phyloP scores from a whole-genome alignment of 352 stramenopile species.

The Pythium grandisporangium region DNA sequence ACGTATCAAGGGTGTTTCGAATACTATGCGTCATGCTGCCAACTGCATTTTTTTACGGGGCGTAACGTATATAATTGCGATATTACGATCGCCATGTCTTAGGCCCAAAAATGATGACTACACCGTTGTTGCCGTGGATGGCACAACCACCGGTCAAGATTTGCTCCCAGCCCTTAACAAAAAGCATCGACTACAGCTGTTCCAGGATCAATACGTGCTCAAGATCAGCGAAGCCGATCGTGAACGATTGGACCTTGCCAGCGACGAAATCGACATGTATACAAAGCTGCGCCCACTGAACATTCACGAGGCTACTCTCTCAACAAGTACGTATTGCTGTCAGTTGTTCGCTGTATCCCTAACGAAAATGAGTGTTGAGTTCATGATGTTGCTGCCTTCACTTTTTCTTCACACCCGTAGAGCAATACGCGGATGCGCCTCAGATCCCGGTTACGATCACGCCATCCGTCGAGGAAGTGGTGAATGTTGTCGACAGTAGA shows the following conservation, averaged over 20 bases:
- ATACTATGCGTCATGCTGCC: not conserved
- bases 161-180: conserved; percentile 82
- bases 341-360: not conserved
- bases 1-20: conserved; percentile 1
- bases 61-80: too few relatives aligned
- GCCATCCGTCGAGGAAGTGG: conserved; percentile 52
- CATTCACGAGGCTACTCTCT: conserved; percentile 80
- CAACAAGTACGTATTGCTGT: conserved; percentile 67
- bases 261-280: conserved; percentile 85
- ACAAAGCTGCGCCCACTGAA: conserved; percentile 76
- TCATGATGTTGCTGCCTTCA: not conserved
- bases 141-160: conserved; percentile 69
- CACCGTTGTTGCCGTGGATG: conserved; percentile 79
- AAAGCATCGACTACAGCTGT: conserved; percentile 76
- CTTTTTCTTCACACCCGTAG: conserved; percentile 17
- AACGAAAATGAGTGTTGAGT: not conserved
- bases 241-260: conserved; percentile 69
- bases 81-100: too few relatives aligned
- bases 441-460: conserved; percentile 63
- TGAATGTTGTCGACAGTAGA: conserved; percentile 56
- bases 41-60: not conserved
- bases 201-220: conserved; percentile 84
- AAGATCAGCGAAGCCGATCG: conserved; percentile 83
- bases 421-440: conserved; percentile 80
- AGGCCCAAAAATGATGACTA: conserved; percentile 87